Conservation (phyloP, 768 basidiomycete species). For the Calocera viscosa region DNA sequence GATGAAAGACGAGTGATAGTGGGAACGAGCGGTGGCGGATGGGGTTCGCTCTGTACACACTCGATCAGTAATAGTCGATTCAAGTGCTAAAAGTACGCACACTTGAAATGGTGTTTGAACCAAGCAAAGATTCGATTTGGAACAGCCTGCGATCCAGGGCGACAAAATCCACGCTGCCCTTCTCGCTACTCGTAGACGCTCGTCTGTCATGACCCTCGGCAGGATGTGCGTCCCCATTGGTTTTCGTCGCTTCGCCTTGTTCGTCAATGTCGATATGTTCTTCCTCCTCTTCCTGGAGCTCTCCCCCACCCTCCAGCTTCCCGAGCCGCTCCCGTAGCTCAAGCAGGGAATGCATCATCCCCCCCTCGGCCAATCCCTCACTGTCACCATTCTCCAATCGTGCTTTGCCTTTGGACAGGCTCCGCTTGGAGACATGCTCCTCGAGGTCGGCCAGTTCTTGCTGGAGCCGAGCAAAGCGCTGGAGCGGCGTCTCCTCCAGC, state of each 20-base stretch:
- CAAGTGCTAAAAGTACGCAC: slow-evolving; percentile 30
- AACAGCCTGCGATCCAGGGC: slow-evolving; percentile 66
- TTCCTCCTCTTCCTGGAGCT: slow-evolving; percentile 45
- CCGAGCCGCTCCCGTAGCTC: slow-evolving; percentile 59
- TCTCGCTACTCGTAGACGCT: slow-evolving; percentile 10
- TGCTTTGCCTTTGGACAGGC: slow-evolving; percentile 37
- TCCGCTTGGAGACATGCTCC: slow-evolving; percentile 62
- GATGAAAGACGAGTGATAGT: slow-evolving; percentile 69
- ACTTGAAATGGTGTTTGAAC: slow-evolving; percentile 38
- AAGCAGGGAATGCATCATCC: slow-evolving; percentile 62
- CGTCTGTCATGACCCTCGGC: slow-evolving; percentile 11
- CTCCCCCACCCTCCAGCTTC: slow-evolving; percentile 57
- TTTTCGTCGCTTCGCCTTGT: slow-evolving; percentile 16
- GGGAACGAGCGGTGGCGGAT: slow-evolving; percentile 52
- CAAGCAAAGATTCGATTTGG: slow-evolving; percentile 69
- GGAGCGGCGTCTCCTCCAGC: slow-evolving; percentile 26
- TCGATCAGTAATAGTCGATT: slow-evolving; percentile 7
- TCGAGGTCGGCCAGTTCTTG: slow-evolving; percentile 72
- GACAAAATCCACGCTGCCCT: slow-evolving; percentile 16
- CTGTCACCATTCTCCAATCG: slow-evolving; percentile 11
- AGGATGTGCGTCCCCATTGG: slow-evolving; percentile 13
- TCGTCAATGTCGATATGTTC: slow-evolving; percentile 21
- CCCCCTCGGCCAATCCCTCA: slow-evolving; percentile 46
- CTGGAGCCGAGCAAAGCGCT: slow-evolving; percentile 41
- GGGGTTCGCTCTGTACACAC: slow-evolving; percentile 54